These are phyloP conservation scores for Houttuynia cordata DNA, from an alignment of 164 flowering plant genomes.

Conservation along the genomic window DNA sequence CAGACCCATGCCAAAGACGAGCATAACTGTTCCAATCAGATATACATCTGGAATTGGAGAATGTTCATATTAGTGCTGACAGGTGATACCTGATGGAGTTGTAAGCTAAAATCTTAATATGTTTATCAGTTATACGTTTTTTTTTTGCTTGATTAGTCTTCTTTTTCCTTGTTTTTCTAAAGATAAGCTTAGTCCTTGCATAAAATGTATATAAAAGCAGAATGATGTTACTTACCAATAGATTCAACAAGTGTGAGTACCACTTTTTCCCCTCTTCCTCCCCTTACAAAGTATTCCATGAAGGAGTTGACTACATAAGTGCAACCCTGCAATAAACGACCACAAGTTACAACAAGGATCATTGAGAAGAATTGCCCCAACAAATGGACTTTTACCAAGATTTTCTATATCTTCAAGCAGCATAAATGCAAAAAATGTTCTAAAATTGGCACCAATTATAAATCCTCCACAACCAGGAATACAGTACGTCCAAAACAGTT, in stretches of 20 bases:
- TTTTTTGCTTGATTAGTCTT: background rate
- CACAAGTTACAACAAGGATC: background rate
- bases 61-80: background rate
- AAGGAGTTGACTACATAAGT: slow-evolving; percentile 41
- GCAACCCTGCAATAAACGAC: slow-evolving; percentile 50
- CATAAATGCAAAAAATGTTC: too few species aligned
- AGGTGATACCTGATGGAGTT: background rate
- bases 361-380: background rate
- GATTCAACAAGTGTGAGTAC: slow-evolving; percentile 57
- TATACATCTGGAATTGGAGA: slow-evolving; percentile 40
- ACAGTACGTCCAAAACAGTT: background rate
- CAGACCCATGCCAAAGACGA: slow-evolving; percentile 89
- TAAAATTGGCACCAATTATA: too few species aligned
- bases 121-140: too few species aligned
- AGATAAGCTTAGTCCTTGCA: background rate
- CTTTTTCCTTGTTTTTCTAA: background rate
- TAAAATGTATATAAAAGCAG: too few species aligned
- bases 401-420: too few species aligned
- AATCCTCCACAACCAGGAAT: background rate
- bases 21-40: slow-evolving; percentile 76
- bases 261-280: slow-evolving; percentile 26
- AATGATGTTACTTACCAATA: slow-evolving; percentile 33
- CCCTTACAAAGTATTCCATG: slow-evolving; percentile 30
- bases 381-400: too few species aligned
- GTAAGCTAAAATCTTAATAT: background rate